Evolutionary conservation across 768 basidiomycete genomes (phyloP), one percentile per base, ranked within the genome.

Genomic region (Tulasnella sp.): DNA sequence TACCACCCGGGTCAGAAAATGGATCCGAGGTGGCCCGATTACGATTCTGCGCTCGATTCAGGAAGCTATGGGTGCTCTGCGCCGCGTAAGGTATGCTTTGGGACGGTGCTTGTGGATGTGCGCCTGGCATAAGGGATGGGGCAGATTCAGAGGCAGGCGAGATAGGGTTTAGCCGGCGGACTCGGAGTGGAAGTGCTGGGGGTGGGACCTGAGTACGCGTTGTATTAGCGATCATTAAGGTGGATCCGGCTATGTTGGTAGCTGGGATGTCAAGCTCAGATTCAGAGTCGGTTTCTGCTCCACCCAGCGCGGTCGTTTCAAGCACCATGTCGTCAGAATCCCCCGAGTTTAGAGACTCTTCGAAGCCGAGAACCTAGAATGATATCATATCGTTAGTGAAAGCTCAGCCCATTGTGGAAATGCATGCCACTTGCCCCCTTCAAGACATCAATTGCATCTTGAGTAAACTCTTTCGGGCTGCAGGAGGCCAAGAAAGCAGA

Each of bases 381-480:
- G 15, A 38, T 5, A 38, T 15, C 7, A 15, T 15, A 38, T 5
- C 34, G 15, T 38, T 15, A 38, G 34, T 38, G 34, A 38, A 38
- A 15, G 34, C 15, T 38, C 15, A 5, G 34, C 5, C 7, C 15
- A 25, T 54, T 59, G 34, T 41, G 49, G 12, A 31, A 56, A 43
- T 62, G 55, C 59, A 60, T 34, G 64, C 53, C n/a, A 75, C 84
- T 65, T 65, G 87, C 90, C 66, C 92, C 92, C 80, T 94, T 94
- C 64, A 93, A 81, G 49, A 92, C 73, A 65, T 88, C 83, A 59
- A 93, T 82, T 9, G 88, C 89, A 72, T 93, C 91, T 52, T 87
- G 75, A 90, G 92, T 92, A 70, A 94, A 94, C 65, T 92, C 87
- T 71, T 89, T 87, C 60, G 92, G 92, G 67, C 91, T 93, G 70